phyloP scores from a whole-genome alignment of 192 early-diverging fungal species.

The Martensiomyces pterosporus region DNA sequence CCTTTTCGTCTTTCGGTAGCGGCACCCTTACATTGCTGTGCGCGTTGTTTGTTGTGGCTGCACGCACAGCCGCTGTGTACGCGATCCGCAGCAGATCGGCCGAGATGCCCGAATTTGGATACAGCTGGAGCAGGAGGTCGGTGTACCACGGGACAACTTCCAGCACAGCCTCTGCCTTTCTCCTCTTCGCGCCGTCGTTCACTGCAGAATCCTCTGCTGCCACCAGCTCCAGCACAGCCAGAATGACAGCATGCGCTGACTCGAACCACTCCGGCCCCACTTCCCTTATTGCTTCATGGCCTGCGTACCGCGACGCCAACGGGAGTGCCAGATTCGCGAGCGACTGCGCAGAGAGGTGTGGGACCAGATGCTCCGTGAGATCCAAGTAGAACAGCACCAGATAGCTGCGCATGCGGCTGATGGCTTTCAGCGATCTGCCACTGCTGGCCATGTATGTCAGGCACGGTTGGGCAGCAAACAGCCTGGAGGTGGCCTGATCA shows the following conservation, averaged over 20 bases:
- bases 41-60: neutral
- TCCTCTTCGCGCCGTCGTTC: neutral
- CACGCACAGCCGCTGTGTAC: conserved; percentile 13
- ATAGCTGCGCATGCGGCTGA: neutral
- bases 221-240: conserved; percentile 17
- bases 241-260: conserved; percentile 32
- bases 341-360: neutral
- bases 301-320: conserved; percentile 18
- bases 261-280: conserved; percentile 29
- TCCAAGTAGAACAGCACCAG: conserved; percentile 37
- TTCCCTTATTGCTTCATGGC: neutral
- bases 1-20: neutral
- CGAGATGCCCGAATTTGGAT: conserved; percentile 9
- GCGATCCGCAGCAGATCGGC: conserved; percentile 30
- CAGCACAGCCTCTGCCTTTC: neutral
- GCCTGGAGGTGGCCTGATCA: neutral
- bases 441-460: conserved; percentile 13
- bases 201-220: neutral
- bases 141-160: conserved; percentile 35
- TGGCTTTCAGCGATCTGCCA: no score
- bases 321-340: conserved; percentile 13
- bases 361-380: conserved; percentile 28
- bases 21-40: neutral
- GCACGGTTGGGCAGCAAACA: conserved; percentile 23
- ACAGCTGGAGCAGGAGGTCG: conserved; percentile 12